A percentile compares a stretch with the other conserved stretches of the same genome.
Conservation (phyloP, 1,139 yeast genomes). For the Trichomonascaceae sp. region DNA sequence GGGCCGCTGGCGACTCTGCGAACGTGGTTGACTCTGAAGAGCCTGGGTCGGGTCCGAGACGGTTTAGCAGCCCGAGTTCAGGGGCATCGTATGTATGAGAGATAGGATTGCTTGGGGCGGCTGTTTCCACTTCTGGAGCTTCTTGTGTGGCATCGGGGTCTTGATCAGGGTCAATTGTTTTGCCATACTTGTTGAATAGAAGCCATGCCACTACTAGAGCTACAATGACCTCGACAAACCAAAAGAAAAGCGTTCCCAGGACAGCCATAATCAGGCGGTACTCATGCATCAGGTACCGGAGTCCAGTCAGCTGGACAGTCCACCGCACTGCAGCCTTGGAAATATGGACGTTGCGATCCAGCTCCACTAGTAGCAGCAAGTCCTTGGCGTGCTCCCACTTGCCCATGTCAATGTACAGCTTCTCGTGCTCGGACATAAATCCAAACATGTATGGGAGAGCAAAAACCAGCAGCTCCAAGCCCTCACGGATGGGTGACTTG, state of each 20-base stretch:
- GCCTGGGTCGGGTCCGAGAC: slow-evolving; percentile 9
- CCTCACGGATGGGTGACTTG: slow-evolving; percentile 16
- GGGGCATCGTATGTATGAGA: no score
- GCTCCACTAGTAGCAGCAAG: slow-evolving; percentile 14
- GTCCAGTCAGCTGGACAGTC: slow-evolving; percentile 38
- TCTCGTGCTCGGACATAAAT: slow-evolving; percentile 7
- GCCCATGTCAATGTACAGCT: slow-evolving; percentile 6
- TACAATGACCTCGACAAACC: slow-evolving; percentile 28
- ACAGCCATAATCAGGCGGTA: slow-evolving; percentile 36
- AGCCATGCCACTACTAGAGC: slow-evolving; percentile 13
- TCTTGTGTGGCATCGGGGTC: no score
- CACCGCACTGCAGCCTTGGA: slow-evolving; percentile 22
- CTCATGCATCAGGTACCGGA: slow-evolving; percentile 42
- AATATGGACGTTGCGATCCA: slow-evolving; percentile 19
- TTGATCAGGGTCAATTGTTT: no score
- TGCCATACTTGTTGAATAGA: slow-evolving; percentile 4
- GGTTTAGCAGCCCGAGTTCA: slow-evolving; percentile 5
- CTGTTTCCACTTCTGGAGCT: no score
- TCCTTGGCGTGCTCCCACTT: slow-evolving; percentile 6
- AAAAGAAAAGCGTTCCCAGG: slow-evolving; percentile 38
- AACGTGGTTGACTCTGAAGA: no score
- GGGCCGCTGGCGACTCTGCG: no score
- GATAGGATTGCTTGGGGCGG: no score
- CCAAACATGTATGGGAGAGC: slow-evolving; percentile 22
- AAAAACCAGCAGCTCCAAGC: slow-evolving; percentile 17